Evolutionary conservation across 352 stramenopile genomes (phyloP), one percentile per base, ranked within the genome.

Genomic region (Pythium periplocum): DNA sequence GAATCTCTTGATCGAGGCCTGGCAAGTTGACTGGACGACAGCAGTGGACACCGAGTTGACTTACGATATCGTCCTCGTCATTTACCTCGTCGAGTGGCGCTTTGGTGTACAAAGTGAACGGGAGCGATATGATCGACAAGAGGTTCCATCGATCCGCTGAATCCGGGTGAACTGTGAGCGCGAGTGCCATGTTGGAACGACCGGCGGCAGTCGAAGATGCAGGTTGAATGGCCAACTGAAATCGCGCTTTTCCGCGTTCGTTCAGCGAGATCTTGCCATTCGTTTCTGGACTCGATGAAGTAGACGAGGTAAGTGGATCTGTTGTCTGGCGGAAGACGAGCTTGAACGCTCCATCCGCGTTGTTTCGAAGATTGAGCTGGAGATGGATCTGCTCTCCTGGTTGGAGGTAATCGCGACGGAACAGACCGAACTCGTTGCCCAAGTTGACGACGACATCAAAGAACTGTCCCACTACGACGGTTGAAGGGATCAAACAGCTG

Each of bases 371-470:
- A 12, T 55, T 62, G 55, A 67, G 82, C 30, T 84, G 69, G 4
- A 89, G 54, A 48, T 73, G 65, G 44, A 89, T 72, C 8, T 47
- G 51, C 39, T 86, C 71, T 33, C 62, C 66, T 4, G 62, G 51
- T 32, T 57, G 57, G 1, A 88, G 39, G 38, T 76, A 77, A 36
- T 78, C 71, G 4, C 82, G 73, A 30, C 76, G 77, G 41, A 90
- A 90, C 8, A 93, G 75, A 1, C 82, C 82, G 45, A 93, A 93
- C 52, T 93, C 82, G 57, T 93, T 93, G 42, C 77, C 82, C 42
- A 90, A 81, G 41, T 86, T 87, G n/a, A 89, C 70, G 39, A 61
- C 57, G 35, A 93, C 64, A 32, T 90, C 66, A 46, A 90, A 73
- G 55, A 71, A 86, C 42, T 74, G 51, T 26, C 55, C 61, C n/a